Conservation (phyloP, 345 rosid genomes). For the Barbarea vulgaris region DNA sequence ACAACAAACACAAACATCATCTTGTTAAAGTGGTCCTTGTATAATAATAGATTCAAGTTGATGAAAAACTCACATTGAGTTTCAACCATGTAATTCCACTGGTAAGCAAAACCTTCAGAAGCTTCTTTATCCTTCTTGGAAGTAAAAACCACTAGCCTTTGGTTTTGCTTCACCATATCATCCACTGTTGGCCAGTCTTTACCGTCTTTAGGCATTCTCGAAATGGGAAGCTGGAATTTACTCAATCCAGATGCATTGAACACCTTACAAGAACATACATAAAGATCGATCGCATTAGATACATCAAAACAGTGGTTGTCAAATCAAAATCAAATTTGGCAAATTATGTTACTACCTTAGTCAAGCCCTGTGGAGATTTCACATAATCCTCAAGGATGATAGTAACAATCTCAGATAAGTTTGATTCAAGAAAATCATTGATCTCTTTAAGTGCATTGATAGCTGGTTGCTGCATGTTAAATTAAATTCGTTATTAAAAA, state of each 20-base stretch:
- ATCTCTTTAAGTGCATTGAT: conserved; percentile 76
- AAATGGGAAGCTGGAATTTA: conserved; percentile 65
- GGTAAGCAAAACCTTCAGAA: conserved; percentile 84
- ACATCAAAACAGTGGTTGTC: background rate
- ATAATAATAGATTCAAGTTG: too few relatives aligned
- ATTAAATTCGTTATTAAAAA: too few relatives aligned
- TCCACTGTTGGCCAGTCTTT: conserved; percentile 90
- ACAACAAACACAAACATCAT: conserved; percentile 31
- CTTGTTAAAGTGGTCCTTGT: background rate
- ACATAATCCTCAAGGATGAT: conserved; percentile 95
- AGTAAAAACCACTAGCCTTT: conserved; percentile 83
- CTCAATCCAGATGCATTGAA: conserved; percentile 77
- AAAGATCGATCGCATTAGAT: background rate
- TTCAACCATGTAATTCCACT: conserved; percentile 86
- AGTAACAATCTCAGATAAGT: conserved; percentile 81
- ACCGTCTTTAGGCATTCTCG: conserved; percentile 84
- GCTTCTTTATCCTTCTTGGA: conserved; percentile 77
- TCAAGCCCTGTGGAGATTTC: conserved; percentile 68
- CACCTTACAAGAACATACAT: conserved; percentile 37
- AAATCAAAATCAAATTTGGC: conserved; percentile 19
- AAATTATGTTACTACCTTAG: conserved; percentile 57
- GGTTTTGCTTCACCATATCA: conserved; percentile 78
- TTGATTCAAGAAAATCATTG: conserved; percentile 60
- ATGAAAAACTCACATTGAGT: conserved; percentile 66
- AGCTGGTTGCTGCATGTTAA: conserved; percentile 77